Base-by-base conservation (phyloP, 1,139 yeast genomes). In the Yamadazyma taylorii region DNA sequence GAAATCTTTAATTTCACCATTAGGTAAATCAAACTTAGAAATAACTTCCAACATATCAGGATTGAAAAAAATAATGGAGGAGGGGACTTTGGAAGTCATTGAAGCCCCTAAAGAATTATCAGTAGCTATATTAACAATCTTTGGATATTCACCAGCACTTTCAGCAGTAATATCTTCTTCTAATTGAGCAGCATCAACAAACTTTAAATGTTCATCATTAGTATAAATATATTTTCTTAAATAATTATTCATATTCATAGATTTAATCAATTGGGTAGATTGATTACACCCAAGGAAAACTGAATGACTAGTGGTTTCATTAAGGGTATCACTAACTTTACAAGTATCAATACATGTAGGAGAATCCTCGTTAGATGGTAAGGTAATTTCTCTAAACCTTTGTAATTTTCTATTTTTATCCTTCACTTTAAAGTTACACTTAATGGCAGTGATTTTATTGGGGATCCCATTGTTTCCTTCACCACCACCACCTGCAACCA, bases 401-500 rank as follows among this genome's bases (percentile, higher is more conserved):
- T 79, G 84, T 39, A 84, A 57, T 30, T 76, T 70, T 42, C 79
- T 73, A 19, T 48, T 54, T 46, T 78, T 75, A 45, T 71, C 76
- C 32, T 64, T 57, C 26, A 70, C 66, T 42, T 82, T 64, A 56
- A 80, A 79, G 50, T 76, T 75, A 39, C 85, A 67, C 39, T 76
- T 67, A 33, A 83, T 61, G 13, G 85, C 88, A n/a, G 89, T 80
- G 50, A 90, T 69, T 57, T 85, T 88, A 60, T 90, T 90, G 32
- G 92, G 86, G 39, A 89, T 79, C 31, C 96, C 97, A 54, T 87
- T 72, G 53, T 78, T 82, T 12, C 95, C 95, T 59, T 87, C 95
- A 27, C 97, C 97, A 26, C 97, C 97, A 32, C 97, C 98, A 30
- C 98, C 98, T 5, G 89, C 79, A 21, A 85, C 85, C 36, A 89